Evolutionary conservation across 2,329 filamentous ascomycete genomes (phyloP).

Genomic region (Aureobasidium musti): DNA sequence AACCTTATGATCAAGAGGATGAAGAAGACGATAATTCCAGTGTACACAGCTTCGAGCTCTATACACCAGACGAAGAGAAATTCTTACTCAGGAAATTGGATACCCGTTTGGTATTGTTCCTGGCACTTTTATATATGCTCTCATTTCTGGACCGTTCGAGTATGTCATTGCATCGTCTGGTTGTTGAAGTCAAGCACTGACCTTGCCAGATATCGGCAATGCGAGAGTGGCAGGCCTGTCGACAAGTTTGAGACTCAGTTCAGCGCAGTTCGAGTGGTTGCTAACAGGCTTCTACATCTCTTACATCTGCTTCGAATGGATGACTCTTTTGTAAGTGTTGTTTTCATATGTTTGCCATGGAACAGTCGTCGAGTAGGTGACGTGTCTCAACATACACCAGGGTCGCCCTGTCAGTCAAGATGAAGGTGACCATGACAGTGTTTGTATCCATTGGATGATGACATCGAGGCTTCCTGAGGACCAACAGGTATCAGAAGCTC

Average conservation of each 20-base stretch:
- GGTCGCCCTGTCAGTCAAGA: neutral
- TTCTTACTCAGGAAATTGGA: conserved; percentile 73
- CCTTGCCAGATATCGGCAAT: conserved; percentile 50
- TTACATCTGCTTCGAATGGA: conserved; percentile 67
- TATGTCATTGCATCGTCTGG: conserved; percentile 45
- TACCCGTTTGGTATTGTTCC: conserved; percentile 72
- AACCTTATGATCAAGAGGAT: neutral
- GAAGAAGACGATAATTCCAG: conserved; percentile 8
- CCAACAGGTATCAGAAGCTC: neutral
- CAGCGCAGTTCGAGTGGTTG: conserved; percentile 62
- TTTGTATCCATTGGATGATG: neutral
- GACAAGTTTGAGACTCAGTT: conserved; percentile 57
- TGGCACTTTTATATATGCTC: conserved; percentile 80
- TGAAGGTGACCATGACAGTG: neutral
- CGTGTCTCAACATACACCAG: neutral
- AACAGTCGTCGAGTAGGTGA: neutral
- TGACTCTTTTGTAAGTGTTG: conserved; percentile 57
- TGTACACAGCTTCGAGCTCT: conserved; percentile 44
- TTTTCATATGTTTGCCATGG: neutral
- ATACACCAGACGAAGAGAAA: conserved; percentile 69
- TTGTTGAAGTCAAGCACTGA: conserved; percentile 16
- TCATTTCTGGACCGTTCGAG: conserved; percentile 85
- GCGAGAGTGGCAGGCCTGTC: conserved; percentile 62
- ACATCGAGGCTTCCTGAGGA: neutral
- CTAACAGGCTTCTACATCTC: conserved; percentile 65